phyloP scores from a whole-genome alignment of 306 rosid species.

The Senna siamea region DNA sequence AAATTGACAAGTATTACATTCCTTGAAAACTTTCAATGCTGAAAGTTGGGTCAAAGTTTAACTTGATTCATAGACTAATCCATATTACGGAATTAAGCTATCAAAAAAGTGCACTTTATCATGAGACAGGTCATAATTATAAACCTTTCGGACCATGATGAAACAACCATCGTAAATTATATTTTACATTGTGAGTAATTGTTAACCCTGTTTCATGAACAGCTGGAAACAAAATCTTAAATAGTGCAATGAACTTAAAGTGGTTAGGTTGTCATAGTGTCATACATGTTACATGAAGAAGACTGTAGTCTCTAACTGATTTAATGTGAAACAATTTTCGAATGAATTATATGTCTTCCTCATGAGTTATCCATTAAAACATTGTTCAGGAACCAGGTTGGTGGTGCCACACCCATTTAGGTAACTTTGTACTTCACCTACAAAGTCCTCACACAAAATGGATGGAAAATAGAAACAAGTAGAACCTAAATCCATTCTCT shows the following conservation, averaged over 20 bases:
- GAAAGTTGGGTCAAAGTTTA: slow-evolving; percentile 7
- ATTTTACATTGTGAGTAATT: background rate
- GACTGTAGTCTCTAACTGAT: background rate
- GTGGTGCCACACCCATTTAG: slow-evolving; percentile 21
- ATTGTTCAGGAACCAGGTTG: slow-evolving; percentile 42
- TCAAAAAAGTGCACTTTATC: background rate
- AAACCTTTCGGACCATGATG: background rate
- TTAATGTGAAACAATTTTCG: background rate
- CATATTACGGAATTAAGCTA: background rate
- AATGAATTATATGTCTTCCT: background rate
- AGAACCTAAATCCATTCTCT: slow-evolving; percentile 56
- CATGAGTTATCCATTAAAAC: slow-evolving; percentile 16
- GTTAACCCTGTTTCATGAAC: slow-evolving; percentile 6
- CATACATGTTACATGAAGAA: slow-evolving; percentile 20
- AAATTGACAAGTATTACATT: slow-evolving; percentile 12
- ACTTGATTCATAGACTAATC: background rate
- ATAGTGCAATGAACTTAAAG: slow-evolving; percentile 8
- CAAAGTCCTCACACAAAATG: slow-evolving; percentile 58
- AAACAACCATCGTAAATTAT: background rate
- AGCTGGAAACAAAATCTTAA: background rate
- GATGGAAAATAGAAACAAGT: slow-evolving; percentile 48
- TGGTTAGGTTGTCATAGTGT: background rate
- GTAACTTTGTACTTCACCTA: slow-evolving; percentile 51
- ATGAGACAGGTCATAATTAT: background rate
- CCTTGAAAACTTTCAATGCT: background rate